Conservation (phyloP, 768 basidiomycete genomes). For the Mrakia frigida region DNA sequence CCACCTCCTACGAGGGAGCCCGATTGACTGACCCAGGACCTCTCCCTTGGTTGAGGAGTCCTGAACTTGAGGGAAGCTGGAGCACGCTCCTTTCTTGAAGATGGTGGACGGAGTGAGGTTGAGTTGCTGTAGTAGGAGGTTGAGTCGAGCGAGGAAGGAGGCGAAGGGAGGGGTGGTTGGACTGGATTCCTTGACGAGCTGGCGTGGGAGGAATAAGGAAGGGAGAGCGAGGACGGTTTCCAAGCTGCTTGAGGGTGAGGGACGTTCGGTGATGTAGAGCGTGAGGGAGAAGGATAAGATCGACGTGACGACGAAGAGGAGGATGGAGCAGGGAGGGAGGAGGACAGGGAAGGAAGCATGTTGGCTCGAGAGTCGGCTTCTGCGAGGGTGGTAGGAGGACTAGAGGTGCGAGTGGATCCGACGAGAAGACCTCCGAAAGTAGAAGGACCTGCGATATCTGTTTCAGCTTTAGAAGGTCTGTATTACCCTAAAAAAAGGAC, state of each 20-base stretch:
- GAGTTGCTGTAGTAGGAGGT: background rate
- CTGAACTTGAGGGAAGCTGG: background rate
- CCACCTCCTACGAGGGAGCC: background rate
- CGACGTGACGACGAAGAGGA: background rate
- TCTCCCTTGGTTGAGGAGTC: background rate
- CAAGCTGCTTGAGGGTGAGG: background rate
- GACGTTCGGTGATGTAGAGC: background rate
- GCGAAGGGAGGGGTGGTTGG: background rate
- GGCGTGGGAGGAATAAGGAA: slow-evolving; percentile 2
- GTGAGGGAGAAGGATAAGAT: background rate
- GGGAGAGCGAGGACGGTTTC: background rate
- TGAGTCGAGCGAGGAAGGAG: background rate
- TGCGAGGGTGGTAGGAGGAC: background rate
- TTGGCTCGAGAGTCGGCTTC: background rate
- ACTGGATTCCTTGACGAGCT: background rate
- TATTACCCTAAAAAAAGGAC: background rate
- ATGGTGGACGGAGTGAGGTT: background rate
- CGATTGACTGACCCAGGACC: background rate
- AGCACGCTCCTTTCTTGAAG: background rate
- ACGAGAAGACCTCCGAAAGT: background rate
- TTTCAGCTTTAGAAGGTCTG: background rate
- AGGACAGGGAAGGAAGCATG: background rate
- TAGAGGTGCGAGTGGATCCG: background rate
- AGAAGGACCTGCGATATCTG: slow-evolving; percentile 2
- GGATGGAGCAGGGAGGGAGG: background rate